A percentile compares a stretch with the other conserved stretches of the same genome.
phyloP scores from a whole-genome alignment of 192 early-diverging fungal species.

The Backusella morwellensis region DNA sequence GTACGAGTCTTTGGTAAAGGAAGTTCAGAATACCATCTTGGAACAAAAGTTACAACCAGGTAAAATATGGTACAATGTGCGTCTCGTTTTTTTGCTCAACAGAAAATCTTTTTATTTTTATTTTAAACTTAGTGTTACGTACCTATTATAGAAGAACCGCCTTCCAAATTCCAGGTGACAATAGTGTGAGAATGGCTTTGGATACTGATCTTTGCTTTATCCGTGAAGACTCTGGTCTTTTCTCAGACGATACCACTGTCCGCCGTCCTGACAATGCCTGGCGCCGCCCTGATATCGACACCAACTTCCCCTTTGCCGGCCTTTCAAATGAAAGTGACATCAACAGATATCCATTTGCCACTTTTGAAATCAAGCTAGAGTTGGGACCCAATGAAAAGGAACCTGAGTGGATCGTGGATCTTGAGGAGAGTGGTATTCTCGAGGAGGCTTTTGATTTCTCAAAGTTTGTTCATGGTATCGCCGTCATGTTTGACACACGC shows the following conservation, averaged over 20 bases:
- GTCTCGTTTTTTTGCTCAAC: not conserved
- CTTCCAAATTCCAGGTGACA: constrained; percentile 98
- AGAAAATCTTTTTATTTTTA: not conserved
- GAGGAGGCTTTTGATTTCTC: constrained; percentile 82
- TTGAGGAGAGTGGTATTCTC: constrained; percentile 68
- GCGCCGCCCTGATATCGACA: constrained; percentile 84
- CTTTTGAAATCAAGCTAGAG: constrained; percentile 90
- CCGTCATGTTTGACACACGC: constrained; percentile 61
- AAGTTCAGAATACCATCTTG: constrained; percentile 68
- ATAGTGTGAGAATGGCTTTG: constrained; percentile 89
- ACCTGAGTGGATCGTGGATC: constrained; percentile 79
- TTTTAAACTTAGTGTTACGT: constrained; percentile 57
- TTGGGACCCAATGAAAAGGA: constrained; percentile 56
- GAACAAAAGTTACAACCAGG: constrained; percentile 73
- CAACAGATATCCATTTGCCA: constrained; percentile 88
- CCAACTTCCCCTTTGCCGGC: constrained; percentile 79
- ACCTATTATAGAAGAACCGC: constrained; percentile 98
- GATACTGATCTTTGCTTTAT: constrained; percentile 96
- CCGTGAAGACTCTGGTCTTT: constrained; percentile 81
- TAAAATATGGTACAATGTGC: constrained; percentile 18
- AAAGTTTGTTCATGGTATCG: constrained; percentile 84
- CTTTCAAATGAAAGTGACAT: constrained; percentile 78
- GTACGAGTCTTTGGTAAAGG: constrained; percentile 65
- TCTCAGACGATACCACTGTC: constrained; percentile 51
- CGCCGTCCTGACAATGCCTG: constrained; percentile 83